phyloP scores from a whole-genome alignment of 2,329 filamentous ascomycete species.

The Pestalotiopsis sp. region DNA sequence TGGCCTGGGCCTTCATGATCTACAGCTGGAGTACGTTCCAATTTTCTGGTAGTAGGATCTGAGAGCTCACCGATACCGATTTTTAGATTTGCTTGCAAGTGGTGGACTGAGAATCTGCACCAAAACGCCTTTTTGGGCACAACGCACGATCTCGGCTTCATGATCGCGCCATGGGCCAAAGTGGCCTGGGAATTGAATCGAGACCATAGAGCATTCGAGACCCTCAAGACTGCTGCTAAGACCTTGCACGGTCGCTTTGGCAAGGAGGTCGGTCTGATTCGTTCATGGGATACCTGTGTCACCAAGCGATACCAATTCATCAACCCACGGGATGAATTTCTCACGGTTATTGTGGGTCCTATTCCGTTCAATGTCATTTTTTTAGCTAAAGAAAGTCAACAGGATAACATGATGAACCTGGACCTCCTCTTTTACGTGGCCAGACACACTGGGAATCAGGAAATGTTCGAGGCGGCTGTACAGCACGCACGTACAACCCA shows the following conservation, averaged over 20 bases:
- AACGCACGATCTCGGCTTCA: constrained; percentile 46
- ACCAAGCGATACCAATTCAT: constrained; percentile 38
- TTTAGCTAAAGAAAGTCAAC: neutral
- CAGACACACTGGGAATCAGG: constrained; percentile 27
- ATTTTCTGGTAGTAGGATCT: neutral
- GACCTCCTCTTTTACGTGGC: constrained; percentile 43
- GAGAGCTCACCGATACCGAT: neutral
- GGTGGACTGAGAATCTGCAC: constrained; percentile 41
- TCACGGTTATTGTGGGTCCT: constrained; percentile 39
- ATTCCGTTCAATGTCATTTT: neutral
- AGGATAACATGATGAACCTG: constrained; percentile 43
- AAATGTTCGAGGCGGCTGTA: constrained; percentile 34
- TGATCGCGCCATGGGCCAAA: constrained; percentile 39
- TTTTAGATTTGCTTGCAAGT: constrained; percentile 33
- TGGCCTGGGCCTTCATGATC: constrained; percentile 18
- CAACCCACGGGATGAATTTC: constrained; percentile 35
- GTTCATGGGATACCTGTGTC: constrained; percentile 44
- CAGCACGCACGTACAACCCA: constrained; percentile 39
- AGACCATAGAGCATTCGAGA: constrained; percentile 34
- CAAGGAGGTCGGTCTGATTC: constrained; percentile 32
- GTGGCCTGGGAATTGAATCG: constrained; percentile 38
- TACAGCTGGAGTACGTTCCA: constrained; percentile 26
- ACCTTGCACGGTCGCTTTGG: constrained; percentile 38
- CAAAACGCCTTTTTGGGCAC: constrained; percentile 31
- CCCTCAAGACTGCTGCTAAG: constrained; percentile 33